Evolutionary conservation across 805 yeast genomes (phyloP), one percentile per base, ranked within the genome.

Genomic region (Ogataea glucozyma): DNA sequence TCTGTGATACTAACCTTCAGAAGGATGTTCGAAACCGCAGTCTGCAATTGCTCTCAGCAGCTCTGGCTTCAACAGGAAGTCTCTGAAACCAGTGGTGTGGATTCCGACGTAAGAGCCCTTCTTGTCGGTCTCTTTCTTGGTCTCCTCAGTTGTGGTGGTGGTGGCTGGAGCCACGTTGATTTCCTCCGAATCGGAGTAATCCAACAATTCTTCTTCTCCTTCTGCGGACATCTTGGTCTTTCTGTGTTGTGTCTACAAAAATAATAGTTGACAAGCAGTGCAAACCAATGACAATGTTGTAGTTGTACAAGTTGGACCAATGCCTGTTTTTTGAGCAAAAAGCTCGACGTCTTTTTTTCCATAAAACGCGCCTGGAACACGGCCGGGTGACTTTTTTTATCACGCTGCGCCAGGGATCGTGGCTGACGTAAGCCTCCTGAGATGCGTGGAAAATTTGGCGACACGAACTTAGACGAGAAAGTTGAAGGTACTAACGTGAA

Each of bases 21-120:
- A 88, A 54, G 99, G 99, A 75, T 91, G 99, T 76, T 91, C 99
- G 66, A 91, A 91, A 76, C 99, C 99, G 76, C 97, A 89, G 72
- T 91, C 99, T 56, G 90, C 95, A 65, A 91, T 91, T 53, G 99
- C 99, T 72, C 99, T 85, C 61, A 91, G 78, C 57, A 91, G 78
- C 73, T 93, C 99, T 23, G 98, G 97, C 74, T 93, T 93, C 70
- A 91, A 79, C 62, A 93, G 73, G 71, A 91, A 91, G 73, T 93
- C 99, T 71, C 95, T 88, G 83, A 93, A 91, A 66, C 97, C 97
- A 52, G 98, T 91, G 53, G 98, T 91, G 70, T 93, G 98, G 59
- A 89, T 87, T 63, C 98, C 98, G 48, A 90, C 98, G 60, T 93
- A 93, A 33, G 97, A 88, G 64, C 98, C 98, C 72, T 91, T 91